Evolutionary conservation across 495 filamentous ascomycete genomes (phyloP).

Genomic region (Talaromyces proteolyticus): DNA sequence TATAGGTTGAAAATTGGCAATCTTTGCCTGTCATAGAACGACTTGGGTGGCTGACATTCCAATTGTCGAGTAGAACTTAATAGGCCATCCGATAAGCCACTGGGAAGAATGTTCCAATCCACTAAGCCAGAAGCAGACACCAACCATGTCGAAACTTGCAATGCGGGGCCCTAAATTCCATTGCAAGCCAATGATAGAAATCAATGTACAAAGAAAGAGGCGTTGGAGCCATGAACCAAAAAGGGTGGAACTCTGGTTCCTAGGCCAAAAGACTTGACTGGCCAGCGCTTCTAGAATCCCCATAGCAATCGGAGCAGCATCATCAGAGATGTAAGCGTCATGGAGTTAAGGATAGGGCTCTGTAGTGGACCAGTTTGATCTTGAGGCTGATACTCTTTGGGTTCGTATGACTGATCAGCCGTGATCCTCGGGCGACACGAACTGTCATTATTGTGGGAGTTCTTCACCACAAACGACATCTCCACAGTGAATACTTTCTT

Average conservation of each 20-base stretch:
- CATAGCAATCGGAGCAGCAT: neutral
- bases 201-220: neutral
- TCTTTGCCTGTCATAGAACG: neutral
- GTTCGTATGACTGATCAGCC: neutral
- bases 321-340: neutral
- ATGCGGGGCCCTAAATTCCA: conserved; percentile 1
- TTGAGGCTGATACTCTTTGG: neutral
- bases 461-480: neutral
- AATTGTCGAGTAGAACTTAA: neutral
- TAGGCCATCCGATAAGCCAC: conserved; percentile 3
- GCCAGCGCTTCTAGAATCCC: neutral
- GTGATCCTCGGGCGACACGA: neutral
- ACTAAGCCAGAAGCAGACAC: conserved; percentile 1
- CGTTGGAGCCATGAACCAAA: neutral
- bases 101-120: conserved; percentile 4
- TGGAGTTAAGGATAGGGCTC: neutral
- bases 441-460: neutral
- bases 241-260: neutral
- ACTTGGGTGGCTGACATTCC: conserved; percentile 7
- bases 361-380: neutral
- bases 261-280: neutral
- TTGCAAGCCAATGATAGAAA: neutral
- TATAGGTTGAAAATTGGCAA: neutral
- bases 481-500: neutral
- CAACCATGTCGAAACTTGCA: neutral